Evolutionary conservation across 2,329 filamentous ascomycete genomes (phyloP).

Genomic region (Penicillium occitanis): DNA sequence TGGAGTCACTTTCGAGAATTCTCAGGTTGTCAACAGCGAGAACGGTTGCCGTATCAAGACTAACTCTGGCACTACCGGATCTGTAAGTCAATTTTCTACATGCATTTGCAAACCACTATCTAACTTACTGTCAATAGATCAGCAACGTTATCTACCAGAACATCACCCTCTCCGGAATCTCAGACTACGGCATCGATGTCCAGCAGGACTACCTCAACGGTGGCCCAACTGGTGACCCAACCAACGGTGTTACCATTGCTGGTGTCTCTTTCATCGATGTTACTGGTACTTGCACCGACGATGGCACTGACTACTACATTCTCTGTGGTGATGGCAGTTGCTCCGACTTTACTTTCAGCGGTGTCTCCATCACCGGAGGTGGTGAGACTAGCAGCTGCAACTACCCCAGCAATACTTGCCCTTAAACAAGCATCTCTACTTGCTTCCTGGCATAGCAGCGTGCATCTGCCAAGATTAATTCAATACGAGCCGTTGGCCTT

Average conservation of each 20-base stretch:
- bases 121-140: neutral
- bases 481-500: neutral
- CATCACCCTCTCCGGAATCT: constrained; percentile 47
- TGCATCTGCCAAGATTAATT: neutral
- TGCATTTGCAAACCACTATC: neutral
- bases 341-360: constrained; percentile 54
- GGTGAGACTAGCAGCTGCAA: constrained; percentile 43
- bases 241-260: constrained; percentile 40
- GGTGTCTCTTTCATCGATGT: constrained; percentile 23
- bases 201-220: constrained; percentile 56
- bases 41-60: constrained; percentile 43
- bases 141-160: constrained; percentile 39
- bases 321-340: constrained; percentile 55
- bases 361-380: constrained; percentile 54
- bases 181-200: constrained; percentile 53
- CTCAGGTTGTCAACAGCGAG: constrained; percentile 51
- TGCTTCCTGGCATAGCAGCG: neutral
- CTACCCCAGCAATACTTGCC: neutral
- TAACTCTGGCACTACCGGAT: neutral
- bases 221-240: constrained; percentile 39
- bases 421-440: neutral
- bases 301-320: constrained; percentile 48
- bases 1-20: constrained; percentile 53
- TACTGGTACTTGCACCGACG: neutral
- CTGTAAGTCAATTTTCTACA: neutral